phyloP scores from a whole-genome alignment of 2,329 filamentous ascomycete species.

The Penicillium sp. region DNA sequence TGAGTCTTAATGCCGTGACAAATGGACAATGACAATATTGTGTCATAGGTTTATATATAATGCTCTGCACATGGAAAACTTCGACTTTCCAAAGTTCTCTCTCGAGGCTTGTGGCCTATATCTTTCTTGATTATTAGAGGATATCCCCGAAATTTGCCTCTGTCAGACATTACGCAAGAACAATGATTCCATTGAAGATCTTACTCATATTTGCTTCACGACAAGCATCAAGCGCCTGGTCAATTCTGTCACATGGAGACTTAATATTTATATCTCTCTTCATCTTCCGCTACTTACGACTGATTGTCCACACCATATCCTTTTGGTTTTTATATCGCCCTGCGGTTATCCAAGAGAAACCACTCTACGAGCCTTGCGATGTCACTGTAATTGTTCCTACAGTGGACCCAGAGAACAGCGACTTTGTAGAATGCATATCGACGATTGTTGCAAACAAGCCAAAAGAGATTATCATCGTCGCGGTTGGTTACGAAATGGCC shows the following conservation, averaged over 20 bases:
- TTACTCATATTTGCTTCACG: too few relatives aligned
- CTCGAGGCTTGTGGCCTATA: not conserved
- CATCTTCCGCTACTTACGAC: conserved; percentile 45
- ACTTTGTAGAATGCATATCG: conserved; percentile 42
- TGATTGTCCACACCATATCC: conserved; percentile 42
- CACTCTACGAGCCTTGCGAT: conserved; percentile 34
- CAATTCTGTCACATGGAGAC: not conserved
- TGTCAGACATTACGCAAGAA: not conserved
- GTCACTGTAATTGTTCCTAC: conserved; percentile 54
- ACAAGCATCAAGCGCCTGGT: not conserved
- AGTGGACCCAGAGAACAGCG: conserved; percentile 39
- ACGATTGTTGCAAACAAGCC: conserved; percentile 41
- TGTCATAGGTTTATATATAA: not conserved
- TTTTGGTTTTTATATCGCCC: conserved; percentile 41
- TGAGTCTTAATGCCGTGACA: not conserved
- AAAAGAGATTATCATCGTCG: conserved; percentile 42
- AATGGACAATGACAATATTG: not conserved
- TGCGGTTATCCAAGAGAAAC: conserved; percentile 21
- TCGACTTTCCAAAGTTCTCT: not conserved
- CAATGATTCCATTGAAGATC: not conserved
- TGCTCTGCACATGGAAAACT: not conserved
- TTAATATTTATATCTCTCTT: conserved; percentile 35
- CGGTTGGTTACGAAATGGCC: conserved; percentile 33
- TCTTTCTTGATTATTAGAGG: not conserved
- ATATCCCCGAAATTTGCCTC: not conserved